These are phyloP conservation scores for Rutidosis leptorrhynchoides DNA, from an alignment of 129 eudicot genomes.

Conservation along the genomic window DNA sequence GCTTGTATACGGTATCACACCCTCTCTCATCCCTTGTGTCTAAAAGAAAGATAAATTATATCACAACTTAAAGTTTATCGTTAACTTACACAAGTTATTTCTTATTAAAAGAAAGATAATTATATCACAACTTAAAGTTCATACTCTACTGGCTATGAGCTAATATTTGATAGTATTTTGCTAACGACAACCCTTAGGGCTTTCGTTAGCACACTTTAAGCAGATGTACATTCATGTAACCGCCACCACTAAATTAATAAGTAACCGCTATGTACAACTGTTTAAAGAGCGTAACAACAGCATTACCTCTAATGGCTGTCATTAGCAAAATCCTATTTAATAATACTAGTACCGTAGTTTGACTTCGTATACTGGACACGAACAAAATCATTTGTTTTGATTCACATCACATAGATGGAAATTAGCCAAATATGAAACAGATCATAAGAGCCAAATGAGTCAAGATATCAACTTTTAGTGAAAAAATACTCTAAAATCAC, in stretches of 20 bases:
- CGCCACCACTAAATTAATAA: too few relatives aligned
- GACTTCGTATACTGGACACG: neutral
- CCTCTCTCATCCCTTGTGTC: slow-evolving; percentile 98
- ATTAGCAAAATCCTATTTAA: too few relatives aligned
- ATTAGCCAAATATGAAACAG: neutral
- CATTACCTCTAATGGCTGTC: too few relatives aligned
- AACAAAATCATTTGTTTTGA: neutral
- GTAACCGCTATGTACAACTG: too few relatives aligned
- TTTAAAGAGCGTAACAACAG: too few relatives aligned
- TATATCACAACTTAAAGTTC: too few relatives aligned
- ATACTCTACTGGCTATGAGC: too few relatives aligned
- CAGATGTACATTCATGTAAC: too few relatives aligned
- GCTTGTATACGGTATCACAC: slow-evolving; percentile 82
- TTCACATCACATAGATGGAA: neutral
- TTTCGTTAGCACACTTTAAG: too few relatives aligned
- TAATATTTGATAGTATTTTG: too few relatives aligned
- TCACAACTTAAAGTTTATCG: neutral
- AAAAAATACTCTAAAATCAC: neutral
- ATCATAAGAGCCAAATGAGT: neutral
- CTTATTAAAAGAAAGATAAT: too few relatives aligned
- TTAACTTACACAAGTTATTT: neutral
- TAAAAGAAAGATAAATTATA: slow-evolving; percentile 23
- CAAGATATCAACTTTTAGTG: neutral
- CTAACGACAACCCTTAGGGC: too few relatives aligned
- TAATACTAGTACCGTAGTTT: neutral